Conservation (phyloP, 202 grass and related monocot genomes). For the Schoenoplectus triqueter region DNA sequence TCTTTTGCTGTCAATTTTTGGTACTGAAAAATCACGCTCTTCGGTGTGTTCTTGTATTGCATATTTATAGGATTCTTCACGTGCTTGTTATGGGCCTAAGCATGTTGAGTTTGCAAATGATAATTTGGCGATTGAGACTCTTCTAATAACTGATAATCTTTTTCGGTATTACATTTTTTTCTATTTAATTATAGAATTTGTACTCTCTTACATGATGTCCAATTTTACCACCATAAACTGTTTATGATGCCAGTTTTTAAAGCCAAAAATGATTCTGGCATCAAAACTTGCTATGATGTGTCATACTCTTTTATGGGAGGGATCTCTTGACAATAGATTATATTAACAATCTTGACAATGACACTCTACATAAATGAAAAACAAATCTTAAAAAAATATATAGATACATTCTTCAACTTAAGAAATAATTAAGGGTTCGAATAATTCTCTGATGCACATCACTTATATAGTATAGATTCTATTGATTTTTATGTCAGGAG, state of each 20-base stretch:
- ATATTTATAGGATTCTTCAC: conserved; percentile 69
- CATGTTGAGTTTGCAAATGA: conserved; percentile 90
- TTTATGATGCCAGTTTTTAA: neutral
- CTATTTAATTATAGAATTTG: neutral
- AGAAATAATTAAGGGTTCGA: too few species aligned
- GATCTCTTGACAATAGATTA: neutral
- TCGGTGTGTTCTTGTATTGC: conserved; percentile 33
- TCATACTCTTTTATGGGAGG: neutral
- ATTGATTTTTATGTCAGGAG: too few species aligned
- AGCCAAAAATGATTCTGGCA: neutral
- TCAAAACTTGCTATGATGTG: conserved; percentile 7
- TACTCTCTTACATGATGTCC: neutral
- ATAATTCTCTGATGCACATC: too few species aligned
- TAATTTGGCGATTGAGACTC: conserved; percentile 72
- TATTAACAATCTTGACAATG: too few species aligned
- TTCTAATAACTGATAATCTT: conserved; percentile 92
- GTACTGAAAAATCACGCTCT: neutral
- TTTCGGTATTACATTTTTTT: conserved; percentile 59
- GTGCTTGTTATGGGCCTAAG: conserved; percentile 93
- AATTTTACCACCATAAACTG: neutral
- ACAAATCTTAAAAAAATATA: too few species aligned
- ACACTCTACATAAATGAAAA: too few species aligned
- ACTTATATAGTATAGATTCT: too few species aligned
- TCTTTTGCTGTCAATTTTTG: conserved; percentile 3
- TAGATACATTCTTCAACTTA: too few species aligned